A percentile compares a stretch with the other conserved stretches of the same genome.
These are phyloP conservation scores for Pilobolus umbonatus DNA, from an alignment of 192 early-diverging fungal species.

Conservation along the genomic window DNA sequence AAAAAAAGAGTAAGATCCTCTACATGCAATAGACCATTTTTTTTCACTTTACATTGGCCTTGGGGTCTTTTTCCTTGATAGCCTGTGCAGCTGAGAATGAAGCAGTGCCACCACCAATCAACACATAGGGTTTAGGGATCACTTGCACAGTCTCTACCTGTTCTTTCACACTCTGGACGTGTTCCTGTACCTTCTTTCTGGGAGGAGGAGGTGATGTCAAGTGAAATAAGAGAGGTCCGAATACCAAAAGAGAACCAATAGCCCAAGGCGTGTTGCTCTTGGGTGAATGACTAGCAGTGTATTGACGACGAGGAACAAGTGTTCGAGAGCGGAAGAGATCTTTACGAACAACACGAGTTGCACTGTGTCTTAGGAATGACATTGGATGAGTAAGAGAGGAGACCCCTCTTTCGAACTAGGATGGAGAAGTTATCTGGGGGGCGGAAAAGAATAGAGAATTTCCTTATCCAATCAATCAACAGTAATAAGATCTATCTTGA, in stretches of 20 bases:
- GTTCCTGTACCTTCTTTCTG: constrained; percentile 21
- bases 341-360: too few relatives aligned
- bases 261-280: constrained; percentile 24
- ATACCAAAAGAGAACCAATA: constrained; percentile 46
- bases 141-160: constrained; percentile 11
- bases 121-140: constrained; percentile 38
- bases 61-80: constrained; percentile 53
- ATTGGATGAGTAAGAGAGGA: too few relatives aligned
- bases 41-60: constrained; percentile 44
- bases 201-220: constrained; percentile 41
- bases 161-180: constrained; percentile 1
- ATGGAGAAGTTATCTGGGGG: too few relatives aligned
- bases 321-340: too few relatives aligned
- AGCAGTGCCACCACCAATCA: constrained; percentile 60
- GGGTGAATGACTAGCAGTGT: background rate
- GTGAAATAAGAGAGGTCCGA: constrained; percentile 45
- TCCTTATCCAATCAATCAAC: too few relatives aligned
- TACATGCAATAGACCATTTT: background rate
- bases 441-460: too few relatives aligned
- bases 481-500: too few relatives aligned
- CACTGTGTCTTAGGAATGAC: too few relatives aligned
- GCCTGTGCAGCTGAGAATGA: constrained; percentile 53
- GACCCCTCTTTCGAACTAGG: too few relatives aligned
- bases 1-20: background rate
- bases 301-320: constrained; percentile 1